phyloP scores from a whole-genome alignment of 2,329 filamentous ascomycete species.

The Drechslerella dactyloides region DNA sequence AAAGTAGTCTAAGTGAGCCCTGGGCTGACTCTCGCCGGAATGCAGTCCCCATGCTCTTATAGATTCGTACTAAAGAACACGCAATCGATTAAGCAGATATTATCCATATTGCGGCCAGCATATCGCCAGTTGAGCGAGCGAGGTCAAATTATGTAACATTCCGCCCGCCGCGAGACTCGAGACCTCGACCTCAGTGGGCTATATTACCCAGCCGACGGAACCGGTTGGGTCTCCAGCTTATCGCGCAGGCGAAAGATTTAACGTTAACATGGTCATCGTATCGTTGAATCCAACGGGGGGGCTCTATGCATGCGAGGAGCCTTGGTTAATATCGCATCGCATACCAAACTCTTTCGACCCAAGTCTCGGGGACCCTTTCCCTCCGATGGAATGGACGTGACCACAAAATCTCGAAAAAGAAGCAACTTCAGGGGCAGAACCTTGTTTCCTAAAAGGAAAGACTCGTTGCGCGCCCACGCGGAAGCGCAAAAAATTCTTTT shows the following conservation, averaged over 20 bases:
- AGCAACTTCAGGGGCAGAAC: conserved; percentile 49
- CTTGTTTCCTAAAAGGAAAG: conserved; percentile 20
- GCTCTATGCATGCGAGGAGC: conserved; percentile 3
- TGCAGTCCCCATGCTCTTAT: too few relatives aligned
- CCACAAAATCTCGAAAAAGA: conserved; percentile 14
- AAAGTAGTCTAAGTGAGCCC: too few relatives aligned
- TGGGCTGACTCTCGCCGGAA: too few relatives aligned
- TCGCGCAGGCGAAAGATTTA: conserved; percentile 1
- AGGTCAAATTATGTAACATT: conserved; percentile 5
- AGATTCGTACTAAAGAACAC: too few relatives aligned
- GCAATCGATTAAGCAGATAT: not conserved
- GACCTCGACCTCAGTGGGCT: not conserved
- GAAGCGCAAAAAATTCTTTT: not conserved
- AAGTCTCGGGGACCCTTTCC: not conserved
- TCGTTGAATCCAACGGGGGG: too few relatives aligned
- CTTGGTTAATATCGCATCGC: conserved; percentile 4
- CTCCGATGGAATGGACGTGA: not conserved
- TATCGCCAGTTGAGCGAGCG: not conserved
- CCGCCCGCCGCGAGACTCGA: not conserved
- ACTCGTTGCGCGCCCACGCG: not conserved
- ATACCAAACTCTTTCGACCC: not conserved
- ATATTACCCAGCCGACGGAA: conserved; percentile 3
- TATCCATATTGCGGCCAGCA: not conserved
- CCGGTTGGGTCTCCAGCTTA: conserved; percentile 1
- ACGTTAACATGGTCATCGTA: too few relatives aligned